Base-by-base conservation (phyloP, 345 rosid species). In the Gossypium mustelinum region DNA sequence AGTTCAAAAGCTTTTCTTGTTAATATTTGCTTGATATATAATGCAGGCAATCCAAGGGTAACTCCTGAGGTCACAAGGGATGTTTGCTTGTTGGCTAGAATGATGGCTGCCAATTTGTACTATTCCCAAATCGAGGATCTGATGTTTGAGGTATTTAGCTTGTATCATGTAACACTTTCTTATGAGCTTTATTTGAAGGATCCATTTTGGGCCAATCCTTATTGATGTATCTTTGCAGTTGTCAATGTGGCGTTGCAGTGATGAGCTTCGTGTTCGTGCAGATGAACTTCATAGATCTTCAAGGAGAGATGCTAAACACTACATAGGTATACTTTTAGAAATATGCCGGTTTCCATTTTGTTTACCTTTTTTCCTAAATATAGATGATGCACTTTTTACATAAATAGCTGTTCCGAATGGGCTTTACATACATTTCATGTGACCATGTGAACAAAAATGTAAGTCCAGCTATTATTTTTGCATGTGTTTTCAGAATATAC, bases 171-270 rank as follows among this genome's bases (percentile, higher is more conserved):
- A 51, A 64, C 50, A 70, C 48, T 70, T 51, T 64, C 47, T 48
- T n/a, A n/a, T 13, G 63, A 27, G n/a, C 41, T 75, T 80, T 11
- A n/a, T 69, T 50, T 74, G 11, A 73, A 20, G 4, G 45, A 14
- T 27, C 70, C 24, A 48, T 25, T 44, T 27, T 76, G 45, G 55
- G 63, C 73, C 43, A 27, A 57, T 65, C 45, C 27, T 44, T 27
- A 14, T 52, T 61, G 29, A 50, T 68, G 64, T 64, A 60, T 67
- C 75, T 66, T 78, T 79, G 83, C 89, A 95, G 99, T 75, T 96
- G 85, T 96, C 99, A 66, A 96, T 96, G 99, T 96, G 99, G 99
- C 97, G 98, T 79, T 96, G 99, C 84, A 93, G 84, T 73, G 97
- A 90, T 72, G 99, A 96, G 82, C 97, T 96, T 67, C 97, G 97